Evolutionary conservation across 768 basidiomycete genomes (phyloP).

Genomic region (Pisolithus marmoratus): DNA sequence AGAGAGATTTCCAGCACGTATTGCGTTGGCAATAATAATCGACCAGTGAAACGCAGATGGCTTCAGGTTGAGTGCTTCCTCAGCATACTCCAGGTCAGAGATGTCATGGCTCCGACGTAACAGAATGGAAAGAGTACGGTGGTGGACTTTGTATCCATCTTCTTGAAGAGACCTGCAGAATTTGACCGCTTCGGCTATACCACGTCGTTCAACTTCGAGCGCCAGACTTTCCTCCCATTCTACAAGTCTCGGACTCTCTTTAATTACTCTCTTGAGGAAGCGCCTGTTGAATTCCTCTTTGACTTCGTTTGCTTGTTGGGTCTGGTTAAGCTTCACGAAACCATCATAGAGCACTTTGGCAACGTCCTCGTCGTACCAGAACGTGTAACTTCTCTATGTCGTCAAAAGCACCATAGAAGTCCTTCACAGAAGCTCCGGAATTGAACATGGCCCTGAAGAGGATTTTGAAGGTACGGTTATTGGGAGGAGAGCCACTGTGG

Average conservation of each 20-base stretch:
- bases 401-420: slow-evolving; percentile 38
- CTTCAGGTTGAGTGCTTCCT: slow-evolving; percentile 35
- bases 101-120: slow-evolving; percentile 36
- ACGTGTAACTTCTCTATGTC: slow-evolving; percentile 40
- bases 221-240: slow-evolving; percentile 27
- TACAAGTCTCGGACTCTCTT: slow-evolving; percentile 19
- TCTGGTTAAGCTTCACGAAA: slow-evolving; percentile 37
- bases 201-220: slow-evolving; percentile 27
- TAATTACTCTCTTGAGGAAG: slow-evolving; percentile 24
- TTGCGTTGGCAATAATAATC: slow-evolving; percentile 46
- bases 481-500: slow-evolving; percentile 36
- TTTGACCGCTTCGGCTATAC: slow-evolving; percentile 30
- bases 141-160: slow-evolving; percentile 28
- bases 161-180: slow-evolving; percentile 28
- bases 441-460: slow-evolving; percentile 42
- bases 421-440: slow-evolving; percentile 23
- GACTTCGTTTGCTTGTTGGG: slow-evolving; percentile 33
- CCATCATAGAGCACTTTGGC: slow-evolving; percentile 36
- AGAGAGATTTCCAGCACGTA: slow-evolving; percentile 31
- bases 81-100: slow-evolving; percentile 38
- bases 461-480: slow-evolving; percentile 42
- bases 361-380: slow-evolving; percentile 40
- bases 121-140: slow-evolving; percentile 35
- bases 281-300: slow-evolving; percentile 33
- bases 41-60: slow-evolving; percentile 47